Conservation (phyloP, 768 basidiomycete genomes). For the Stropharia rugosoannulata region DNA sequence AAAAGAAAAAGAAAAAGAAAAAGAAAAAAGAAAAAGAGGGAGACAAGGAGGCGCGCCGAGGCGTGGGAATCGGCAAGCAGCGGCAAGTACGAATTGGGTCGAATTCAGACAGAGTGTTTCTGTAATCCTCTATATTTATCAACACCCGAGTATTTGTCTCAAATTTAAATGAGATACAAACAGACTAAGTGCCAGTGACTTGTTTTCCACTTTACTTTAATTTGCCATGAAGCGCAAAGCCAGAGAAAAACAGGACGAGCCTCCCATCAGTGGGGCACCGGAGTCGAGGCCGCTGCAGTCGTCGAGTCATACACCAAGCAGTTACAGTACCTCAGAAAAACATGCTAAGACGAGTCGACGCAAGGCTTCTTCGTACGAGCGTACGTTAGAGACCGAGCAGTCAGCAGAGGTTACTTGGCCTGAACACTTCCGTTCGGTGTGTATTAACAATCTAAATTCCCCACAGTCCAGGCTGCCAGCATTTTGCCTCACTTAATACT, state of each 20-base stretch:
- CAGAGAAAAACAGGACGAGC: neutral
- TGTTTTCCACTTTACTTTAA: too few species aligned
- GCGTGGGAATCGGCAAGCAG: too few species aligned
- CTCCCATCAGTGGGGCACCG: conserved; percentile 50
- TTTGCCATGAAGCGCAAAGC: too few species aligned
- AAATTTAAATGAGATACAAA: too few species aligned
- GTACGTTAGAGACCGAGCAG: neutral
- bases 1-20: too few species aligned
- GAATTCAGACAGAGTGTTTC: too few species aligned
- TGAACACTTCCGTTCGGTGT: conserved; percentile 56
- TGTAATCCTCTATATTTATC: conserved; percentile 7
- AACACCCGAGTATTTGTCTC: too few species aligned
- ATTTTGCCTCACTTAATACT: neutral
- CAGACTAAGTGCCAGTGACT: too few species aligned
- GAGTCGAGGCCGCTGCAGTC: conserved; percentile 38
- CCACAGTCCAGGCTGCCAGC: neutral
- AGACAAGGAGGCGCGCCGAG: too few species aligned
- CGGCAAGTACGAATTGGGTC: too few species aligned
- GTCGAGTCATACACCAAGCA: conserved; percentile 38
- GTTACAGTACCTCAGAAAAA: neutral
- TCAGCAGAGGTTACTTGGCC: conserved; percentile 51
- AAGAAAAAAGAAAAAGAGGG: too few species aligned
- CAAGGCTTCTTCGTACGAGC: neutral
- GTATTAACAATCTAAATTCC: conserved; percentile 21
- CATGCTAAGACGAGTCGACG: neutral